Evolutionary conservation across 352 stramenopile species (phyloP), one percentile per base, ranked within the genome.

Genomic region (Saprolegnia diclina): DNA sequence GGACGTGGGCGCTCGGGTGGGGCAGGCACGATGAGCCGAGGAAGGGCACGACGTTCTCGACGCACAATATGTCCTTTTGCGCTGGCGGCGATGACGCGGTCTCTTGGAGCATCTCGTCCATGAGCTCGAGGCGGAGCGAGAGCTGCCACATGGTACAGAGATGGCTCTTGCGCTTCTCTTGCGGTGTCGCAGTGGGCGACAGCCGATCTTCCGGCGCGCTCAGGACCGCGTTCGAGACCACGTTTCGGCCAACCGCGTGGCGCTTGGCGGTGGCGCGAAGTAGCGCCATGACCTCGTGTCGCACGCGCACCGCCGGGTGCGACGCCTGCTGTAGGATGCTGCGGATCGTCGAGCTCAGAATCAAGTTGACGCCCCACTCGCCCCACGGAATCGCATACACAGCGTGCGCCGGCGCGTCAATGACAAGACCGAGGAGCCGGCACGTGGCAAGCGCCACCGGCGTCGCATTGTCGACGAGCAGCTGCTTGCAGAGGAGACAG

Each of bases 281-380:
- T 9, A 88, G 71, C 10, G 75, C 21, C 37, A 77, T 72, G 18
- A 91, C 81, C 18, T 84, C 73, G 0, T 67, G 71, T 0, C 85
- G 82, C 4, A 92, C 85, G 5, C 83, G 80, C 7, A 92, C 76
- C 38, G 76, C 88, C 38, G 83, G 75, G 61, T 77, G 89, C 4
- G 77, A 81, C 37, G 79, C 82, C 67, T 91, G 82, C 66, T 93
- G 85, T 0, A 91, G 70, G 1, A 93, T 76, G 46, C 79, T 88
- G 6, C 85, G 83, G 45, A 93, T 80, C 0, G 83, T 93, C 9
- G 82, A 93, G 0, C 81, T 78, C 9, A 93, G 71, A 38, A 91
- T 80, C 32, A 93, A 71, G 48, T 93, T 81, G 2, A 92, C 83
- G 0, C 85, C 85, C 85, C 85, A 93, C 29, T 93, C 85, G 0